A percentile compares a stretch with the other conserved stretches of the same genome.
phyloP scores from a whole-genome alignment of 202 grass and related monocot genomes.

The Panicum hallii region DNA sequence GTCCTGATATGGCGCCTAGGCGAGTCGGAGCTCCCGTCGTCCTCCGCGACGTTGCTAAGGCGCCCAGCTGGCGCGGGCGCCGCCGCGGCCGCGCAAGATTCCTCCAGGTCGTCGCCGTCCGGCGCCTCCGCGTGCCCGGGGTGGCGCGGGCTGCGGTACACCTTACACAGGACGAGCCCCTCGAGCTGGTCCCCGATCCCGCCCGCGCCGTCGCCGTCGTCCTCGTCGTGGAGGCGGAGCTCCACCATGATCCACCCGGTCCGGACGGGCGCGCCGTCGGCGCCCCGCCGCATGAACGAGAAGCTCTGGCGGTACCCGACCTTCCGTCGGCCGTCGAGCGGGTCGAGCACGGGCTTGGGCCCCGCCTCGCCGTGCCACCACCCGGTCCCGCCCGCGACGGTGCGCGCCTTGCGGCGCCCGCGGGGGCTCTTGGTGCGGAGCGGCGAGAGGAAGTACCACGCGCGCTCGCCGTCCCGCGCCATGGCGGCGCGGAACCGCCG shows the following conservation, averaged over 20 bases:
- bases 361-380: conserved; percentile 9
- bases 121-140: background rate
- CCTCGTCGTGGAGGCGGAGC: background rate
- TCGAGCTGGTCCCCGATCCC: background rate
- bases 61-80: background rate
- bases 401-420: background rate
- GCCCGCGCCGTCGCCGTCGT: background rate
- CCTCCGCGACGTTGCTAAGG: background rate
- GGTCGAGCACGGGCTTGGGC: background rate
- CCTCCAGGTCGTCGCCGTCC: background rate
- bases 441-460: background rate
- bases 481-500: background rate
- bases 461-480: background rate
- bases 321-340: background rate
- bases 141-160: background rate
- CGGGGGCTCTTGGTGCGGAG: background rate
- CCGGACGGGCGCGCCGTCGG: accelerated
- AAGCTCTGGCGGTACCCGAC: background rate
- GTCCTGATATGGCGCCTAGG: background rate
- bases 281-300: background rate
- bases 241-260: background rate
- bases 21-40: background rate
- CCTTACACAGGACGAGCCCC: background rate
- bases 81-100: too few species aligned
- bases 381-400: background rate